These are phyloP conservation scores for Gossypium davidsonii DNA, from an alignment of 441 rosid species.

Conservation along the genomic window DNA sequence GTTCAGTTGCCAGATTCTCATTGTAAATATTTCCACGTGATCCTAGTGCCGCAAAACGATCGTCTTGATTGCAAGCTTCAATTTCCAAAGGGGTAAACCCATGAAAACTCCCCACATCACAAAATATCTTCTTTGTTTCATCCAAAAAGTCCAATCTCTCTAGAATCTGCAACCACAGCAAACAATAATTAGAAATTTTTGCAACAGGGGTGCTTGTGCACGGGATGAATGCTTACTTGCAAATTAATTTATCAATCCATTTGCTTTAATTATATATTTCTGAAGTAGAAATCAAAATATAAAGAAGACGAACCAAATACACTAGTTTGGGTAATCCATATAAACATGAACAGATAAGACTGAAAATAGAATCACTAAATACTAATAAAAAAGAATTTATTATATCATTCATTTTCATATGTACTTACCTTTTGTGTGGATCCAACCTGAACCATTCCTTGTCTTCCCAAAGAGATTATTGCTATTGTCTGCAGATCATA, in stretches of 20 bases:
- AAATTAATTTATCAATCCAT: background rate
- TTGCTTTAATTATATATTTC: background rate
- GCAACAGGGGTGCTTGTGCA: background rate
- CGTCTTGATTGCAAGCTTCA: constrained; percentile 37
- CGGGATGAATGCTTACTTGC: background rate
- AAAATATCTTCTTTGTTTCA: constrained; percentile 43
- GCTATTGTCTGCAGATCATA: constrained; percentile 57
- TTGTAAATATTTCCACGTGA: constrained; percentile 25
- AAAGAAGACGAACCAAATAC: background rate
- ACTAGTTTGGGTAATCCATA: background rate
- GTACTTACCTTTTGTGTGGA: constrained; percentile 63
- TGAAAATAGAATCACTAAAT: background rate
- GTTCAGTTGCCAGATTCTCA: constrained; percentile 30
- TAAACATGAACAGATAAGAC: background rate
- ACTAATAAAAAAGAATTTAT: no score
- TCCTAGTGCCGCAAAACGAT: constrained; percentile 46
- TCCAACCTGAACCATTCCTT: constrained; percentile 74
- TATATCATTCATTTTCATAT: background rate
- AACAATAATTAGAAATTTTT: constrained; percentile 4
- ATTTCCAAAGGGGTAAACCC: constrained; percentile 22
- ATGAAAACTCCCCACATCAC: constrained; percentile 20
- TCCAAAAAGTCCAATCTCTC: constrained; percentile 58
- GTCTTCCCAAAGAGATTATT: constrained; percentile 51
- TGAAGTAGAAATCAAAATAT: background rate
- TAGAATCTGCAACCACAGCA: constrained; percentile 39